Evolutionary conservation across 2,329 filamentous ascomycete genomes (phyloP), one percentile per base, ranked within the genome.

Genomic region (Scorias spongiosa): DNA sequence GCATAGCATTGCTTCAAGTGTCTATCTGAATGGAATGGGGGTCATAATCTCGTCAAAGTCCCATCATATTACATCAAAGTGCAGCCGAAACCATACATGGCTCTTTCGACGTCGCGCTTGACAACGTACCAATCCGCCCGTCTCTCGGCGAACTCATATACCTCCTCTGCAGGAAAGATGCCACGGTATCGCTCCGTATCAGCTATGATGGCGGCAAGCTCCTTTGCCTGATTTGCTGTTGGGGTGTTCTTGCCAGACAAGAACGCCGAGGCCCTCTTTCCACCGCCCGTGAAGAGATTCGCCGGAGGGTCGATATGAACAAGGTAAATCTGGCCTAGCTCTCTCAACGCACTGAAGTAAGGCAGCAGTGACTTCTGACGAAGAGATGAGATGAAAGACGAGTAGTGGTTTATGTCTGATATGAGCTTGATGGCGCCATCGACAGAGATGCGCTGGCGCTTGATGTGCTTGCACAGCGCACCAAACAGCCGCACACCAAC

Each of bases 71-170:
- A 96, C 87, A 95, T 96, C 38, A 93, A 58, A 39, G 60, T 62
- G 63, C 91, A 98, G 47, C 91, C 89, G 61, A 94, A 76, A 4
- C 91, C 91, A 65, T 95, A 96, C 87, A 98, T 95, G 48, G 87
- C 87, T 64, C 84, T 81, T 69, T 98, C 91, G 5, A 98, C 91
- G 49, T 87, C 78, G 50, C 76, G 78, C 66, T 82, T 83, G 10
- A 98, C 85, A 54, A 81, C 74, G 60, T 91, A 94, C 91, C 91
- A 98, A 66, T 98, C 91, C 41, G 88, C 88, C 53, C 91, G 71
- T 52, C 91, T 71, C 64, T 95, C 87, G 1, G 89, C 91, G 67
- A 93, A 98, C 68, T 96, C 89, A 57, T 94, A 94, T 2, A 96
- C 91, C 67, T 98, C 91, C 62, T 98, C 91, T 0, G 89, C 85